phyloP scores from a whole-genome alignment of 192 early-diverging fungal species.

The Umbelopsis vinacea region DNA sequence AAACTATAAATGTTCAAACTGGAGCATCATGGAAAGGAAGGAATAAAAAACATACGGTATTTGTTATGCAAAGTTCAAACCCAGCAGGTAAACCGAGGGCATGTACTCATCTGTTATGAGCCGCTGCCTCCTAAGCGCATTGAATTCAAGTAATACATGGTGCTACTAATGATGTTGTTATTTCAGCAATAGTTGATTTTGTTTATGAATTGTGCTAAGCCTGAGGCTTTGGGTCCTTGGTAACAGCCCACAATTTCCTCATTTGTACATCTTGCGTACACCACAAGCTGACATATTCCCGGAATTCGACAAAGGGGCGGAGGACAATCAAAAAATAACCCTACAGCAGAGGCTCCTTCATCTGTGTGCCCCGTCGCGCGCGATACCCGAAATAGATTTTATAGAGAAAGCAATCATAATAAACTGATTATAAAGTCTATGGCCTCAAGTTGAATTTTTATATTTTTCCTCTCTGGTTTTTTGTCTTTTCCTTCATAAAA shows the following conservation, averaged over 20 bases:
- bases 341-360: background rate
- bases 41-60: too few species aligned
- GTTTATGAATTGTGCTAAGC: too few species aligned
- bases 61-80: background rate
- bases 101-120: too few species aligned
- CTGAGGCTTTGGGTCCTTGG: background rate
- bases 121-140: too few species aligned
- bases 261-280: too few species aligned
- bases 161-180: too few species aligned
- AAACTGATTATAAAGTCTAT: background rate
- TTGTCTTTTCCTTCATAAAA: background rate
- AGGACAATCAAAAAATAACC: slow-evolving; percentile 24
- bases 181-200: too few species aligned
- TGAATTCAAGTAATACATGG: too few species aligned
- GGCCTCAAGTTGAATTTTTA: background rate
- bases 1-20: background rate
- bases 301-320: slow-evolving; percentile 18
- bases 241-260: background rate
- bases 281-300: slow-evolving; percentile 9
- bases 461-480: background rate
- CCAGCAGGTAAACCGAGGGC: background rate
- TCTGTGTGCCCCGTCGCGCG: background rate
- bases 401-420: background rate
- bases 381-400: slow-evolving; percentile 2
- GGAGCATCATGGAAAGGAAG: too few species aligned